These are phyloP conservation scores for Eucommia ulmoides DNA, from an alignment of 257 asterid species.

Conservation along the genomic window DNA sequence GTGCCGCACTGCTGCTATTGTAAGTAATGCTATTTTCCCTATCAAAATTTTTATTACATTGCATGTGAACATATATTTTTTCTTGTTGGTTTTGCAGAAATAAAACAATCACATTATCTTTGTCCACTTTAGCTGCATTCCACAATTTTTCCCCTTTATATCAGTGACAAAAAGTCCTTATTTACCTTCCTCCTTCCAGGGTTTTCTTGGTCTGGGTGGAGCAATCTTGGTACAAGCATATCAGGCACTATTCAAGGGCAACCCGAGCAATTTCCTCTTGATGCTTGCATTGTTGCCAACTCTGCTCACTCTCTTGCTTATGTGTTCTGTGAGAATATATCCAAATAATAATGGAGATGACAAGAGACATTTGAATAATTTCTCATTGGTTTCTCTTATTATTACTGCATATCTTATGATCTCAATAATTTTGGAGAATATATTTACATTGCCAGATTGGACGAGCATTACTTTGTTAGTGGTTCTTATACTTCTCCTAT, in stretches of 20 bases:
- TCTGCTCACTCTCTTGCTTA: slow-evolving; percentile 41
- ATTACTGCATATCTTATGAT: slow-evolving; percentile 59
- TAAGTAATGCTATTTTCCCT: too few species aligned
- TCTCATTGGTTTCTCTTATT: slow-evolving; percentile 49
- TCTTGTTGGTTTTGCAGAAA: too few species aligned
- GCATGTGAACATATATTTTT: too few species aligned
- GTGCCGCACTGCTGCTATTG: too few species aligned
- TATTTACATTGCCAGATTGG: slow-evolving; percentile 32
- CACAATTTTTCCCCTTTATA: too few species aligned
- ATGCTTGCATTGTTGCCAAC: slow-evolving; percentile 72
- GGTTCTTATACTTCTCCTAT: slow-evolving; percentile 48
- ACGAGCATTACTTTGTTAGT: slow-evolving; percentile 26
- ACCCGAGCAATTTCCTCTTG: slow-evolving; percentile 60
- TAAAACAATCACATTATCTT: too few species aligned
- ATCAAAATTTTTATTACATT: too few species aligned
- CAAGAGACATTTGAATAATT: slow-evolving; percentile 37
- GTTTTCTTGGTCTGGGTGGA: slow-evolving; percentile 92
- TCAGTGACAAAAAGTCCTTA: too few species aligned
- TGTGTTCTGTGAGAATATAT: slow-evolving; percentile 55
- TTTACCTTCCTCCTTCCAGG: too few species aligned
- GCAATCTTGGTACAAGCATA: slow-evolving; percentile 75
- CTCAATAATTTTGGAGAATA: slow-evolving; percentile 39
- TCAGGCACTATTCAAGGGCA: slow-evolving; percentile 48
- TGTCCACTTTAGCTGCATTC: too few species aligned
- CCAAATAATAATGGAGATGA: slow-evolving; percentile 22